Percentiles rank a stretch among this genome's conserved stretches.
phyloP scores from a whole-genome alignment of 495 filamentous ascomycete species.

The Aspergillus affinis region DNA sequence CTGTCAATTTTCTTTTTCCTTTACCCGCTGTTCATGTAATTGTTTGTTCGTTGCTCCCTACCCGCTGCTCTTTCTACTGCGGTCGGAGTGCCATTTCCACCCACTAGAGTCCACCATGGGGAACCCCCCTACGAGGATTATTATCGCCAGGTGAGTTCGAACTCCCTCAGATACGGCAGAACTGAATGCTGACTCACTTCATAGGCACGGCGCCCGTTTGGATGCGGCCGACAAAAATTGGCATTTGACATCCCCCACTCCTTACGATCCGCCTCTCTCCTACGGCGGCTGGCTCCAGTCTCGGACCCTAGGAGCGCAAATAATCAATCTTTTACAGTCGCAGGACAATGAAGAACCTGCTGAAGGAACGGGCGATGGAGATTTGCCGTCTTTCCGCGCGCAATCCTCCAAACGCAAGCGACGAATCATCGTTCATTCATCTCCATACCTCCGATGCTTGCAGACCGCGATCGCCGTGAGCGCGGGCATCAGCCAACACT shows the following conservation, averaged over 20 bases:
- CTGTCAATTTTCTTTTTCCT: background rate
- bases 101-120: constrained; percentile 39
- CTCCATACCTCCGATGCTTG: constrained; percentile 87
- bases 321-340: constrained; percentile 66
- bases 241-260: constrained; percentile 91
- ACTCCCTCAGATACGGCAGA: background rate
- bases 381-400: constrained; percentile 17
- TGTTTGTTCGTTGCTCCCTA: background rate
- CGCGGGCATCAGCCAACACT: constrained; percentile 76
- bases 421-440: constrained; percentile 83
- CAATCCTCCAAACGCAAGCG: constrained; percentile 20
- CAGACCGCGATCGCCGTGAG: constrained; percentile 91
- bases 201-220: constrained; percentile 85
- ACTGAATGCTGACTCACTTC: background rate
- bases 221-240: constrained; percentile 92
- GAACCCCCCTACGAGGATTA: constrained; percentile 64
- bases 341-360: constrained; percentile 28
- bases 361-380: constrained; percentile 18
- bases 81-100: background rate
- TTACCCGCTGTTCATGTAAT: background rate
- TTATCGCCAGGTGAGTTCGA: constrained; percentile 72
- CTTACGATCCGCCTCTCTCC: constrained; percentile 93
- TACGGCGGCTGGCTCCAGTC: constrained; percentile 92
- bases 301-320: constrained; percentile 73
- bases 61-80: background rate